Conservation (phyloP, 2,329 filamentous ascomycete genomes). For the Fusarium longipes region DNA sequence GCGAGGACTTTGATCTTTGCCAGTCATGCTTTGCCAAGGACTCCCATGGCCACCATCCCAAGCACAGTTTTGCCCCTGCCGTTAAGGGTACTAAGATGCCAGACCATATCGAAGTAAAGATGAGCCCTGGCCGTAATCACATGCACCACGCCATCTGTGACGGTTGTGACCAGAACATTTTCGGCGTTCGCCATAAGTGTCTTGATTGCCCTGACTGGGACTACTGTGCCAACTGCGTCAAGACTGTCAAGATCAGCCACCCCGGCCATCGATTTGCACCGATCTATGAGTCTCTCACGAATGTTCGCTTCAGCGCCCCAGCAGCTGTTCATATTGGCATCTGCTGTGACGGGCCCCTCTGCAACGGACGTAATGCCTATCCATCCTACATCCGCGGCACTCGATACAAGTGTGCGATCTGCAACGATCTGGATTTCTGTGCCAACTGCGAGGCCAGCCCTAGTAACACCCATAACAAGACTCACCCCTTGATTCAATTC, state of each 20-base stretch:
- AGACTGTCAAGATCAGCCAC: conserved; percentile 75
- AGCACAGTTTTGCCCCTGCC: conserved; percentile 80
- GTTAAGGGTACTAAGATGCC: conserved; percentile 71
- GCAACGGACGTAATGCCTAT: conserved; percentile 66
- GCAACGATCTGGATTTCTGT: conserved; percentile 95
- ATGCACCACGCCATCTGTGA: conserved; percentile 93
- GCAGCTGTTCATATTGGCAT: conserved; percentile 79
- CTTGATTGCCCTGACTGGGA: conserved; percentile 98
- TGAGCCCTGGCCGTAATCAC: conserved; percentile 82
- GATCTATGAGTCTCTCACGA: conserved; percentile 77
- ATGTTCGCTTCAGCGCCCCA: conserved; percentile 35
- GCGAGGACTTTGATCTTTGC: conserved; percentile 94
- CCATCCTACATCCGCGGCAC: conserved; percentile 83
- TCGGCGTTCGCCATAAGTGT: conserved; percentile 94
- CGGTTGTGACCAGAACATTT: conserved; percentile 89
- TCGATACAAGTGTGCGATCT: conserved; percentile 97
- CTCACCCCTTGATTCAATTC: conserved; percentile 97
- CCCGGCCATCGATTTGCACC: conserved; percentile 88
- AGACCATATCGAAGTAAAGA: conserved; percentile 71
- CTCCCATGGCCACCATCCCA: conserved; percentile 90
- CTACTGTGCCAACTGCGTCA: conserved; percentile 83
- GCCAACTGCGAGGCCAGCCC: conserved; percentile 92
- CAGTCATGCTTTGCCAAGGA: conserved; percentile 79
- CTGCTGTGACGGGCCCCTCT: conserved; percentile 94
- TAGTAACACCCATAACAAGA: conserved; percentile 86